Percentiles rank a stretch among this genome's conserved stretches.
Conservation (phyloP, 495 filamentous ascomycete species). For the Talaromyces ruber region DNA sequence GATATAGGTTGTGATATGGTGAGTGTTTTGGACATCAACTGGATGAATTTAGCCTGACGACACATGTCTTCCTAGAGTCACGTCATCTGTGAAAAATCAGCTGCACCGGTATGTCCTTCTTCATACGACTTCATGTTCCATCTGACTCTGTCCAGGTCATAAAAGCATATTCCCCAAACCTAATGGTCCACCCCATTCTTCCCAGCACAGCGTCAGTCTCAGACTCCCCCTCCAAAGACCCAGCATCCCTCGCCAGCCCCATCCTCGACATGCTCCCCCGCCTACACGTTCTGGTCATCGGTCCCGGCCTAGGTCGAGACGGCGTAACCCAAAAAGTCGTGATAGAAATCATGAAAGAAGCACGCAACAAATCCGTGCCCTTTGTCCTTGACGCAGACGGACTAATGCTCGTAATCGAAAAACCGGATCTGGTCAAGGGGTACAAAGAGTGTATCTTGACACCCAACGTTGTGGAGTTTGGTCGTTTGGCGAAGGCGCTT, state of each 20-base stretch:
- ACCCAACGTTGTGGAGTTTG: conserved; percentile 92
- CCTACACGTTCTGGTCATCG: conserved; percentile 88
- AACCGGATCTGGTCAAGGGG: conserved; percentile 69
- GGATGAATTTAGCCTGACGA: background rate
- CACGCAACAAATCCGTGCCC: conserved; percentile 61
- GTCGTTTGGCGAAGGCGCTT: conserved; percentile 61
- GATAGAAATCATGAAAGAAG: conserved; percentile 68
- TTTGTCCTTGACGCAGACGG: conserved; percentile 93
- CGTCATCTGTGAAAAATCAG: conserved; percentile 88
- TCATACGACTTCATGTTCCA: background rate
- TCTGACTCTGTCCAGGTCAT: conserved; percentile 49
- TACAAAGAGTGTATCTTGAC: conserved; percentile 84
- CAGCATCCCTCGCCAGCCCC: conserved; percentile 52
- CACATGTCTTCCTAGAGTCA: conserved; percentile 55
- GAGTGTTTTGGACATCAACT: conserved; percentile 10
- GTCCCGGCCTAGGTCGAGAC: conserved; percentile 87
- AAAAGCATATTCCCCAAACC: conserved; percentile 94
- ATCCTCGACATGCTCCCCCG: conserved; percentile 77
- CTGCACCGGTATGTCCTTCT: conserved; percentile 44
- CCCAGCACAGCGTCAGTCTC: conserved; percentile 52
- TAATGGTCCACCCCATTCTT: conserved; percentile 97
- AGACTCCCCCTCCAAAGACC: conserved; percentile 33
- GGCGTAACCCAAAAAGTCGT: conserved; percentile 83
- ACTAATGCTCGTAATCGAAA: conserved; percentile 62
- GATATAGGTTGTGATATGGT: conserved; percentile 70